A percentile compares a stretch with the other conserved stretches of the same genome.
Conservation (phyloP, 176 grass and related monocot genomes). For the Eleusine coracana region DNA sequence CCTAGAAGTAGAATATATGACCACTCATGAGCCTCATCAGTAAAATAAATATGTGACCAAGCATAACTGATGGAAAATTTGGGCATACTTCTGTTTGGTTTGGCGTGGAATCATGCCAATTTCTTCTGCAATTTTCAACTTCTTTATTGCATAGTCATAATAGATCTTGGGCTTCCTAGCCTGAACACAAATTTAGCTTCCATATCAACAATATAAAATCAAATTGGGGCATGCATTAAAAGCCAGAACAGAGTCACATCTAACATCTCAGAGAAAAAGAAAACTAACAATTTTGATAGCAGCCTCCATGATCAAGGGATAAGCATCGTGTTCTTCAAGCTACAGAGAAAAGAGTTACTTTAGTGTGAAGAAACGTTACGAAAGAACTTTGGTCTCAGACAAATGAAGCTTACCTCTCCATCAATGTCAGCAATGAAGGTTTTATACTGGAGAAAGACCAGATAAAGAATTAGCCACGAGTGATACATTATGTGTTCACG, state of each 20-base stretch:
- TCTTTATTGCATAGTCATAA: slow-evolving; percentile 30
- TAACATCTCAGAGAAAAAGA: neutral
- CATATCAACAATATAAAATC: neutral
- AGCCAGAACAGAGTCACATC: neutral
- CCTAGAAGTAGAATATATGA: too few relatives aligned
- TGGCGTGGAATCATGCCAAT: slow-evolving; percentile 3
- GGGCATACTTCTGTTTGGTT: slow-evolving; percentile 4
- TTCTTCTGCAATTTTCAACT: slow-evolving; percentile 31
- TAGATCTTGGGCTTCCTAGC: neutral
- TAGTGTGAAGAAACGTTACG: neutral
- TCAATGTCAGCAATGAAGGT: neutral
- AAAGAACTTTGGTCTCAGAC: neutral
- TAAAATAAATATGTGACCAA: neutral
- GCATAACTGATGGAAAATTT: neutral
- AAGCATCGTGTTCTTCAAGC: neutral
- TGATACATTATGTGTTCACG: neutral
- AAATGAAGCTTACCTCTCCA: slow-evolving; percentile 20
- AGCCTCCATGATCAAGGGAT: neutral
- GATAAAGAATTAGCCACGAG: neutral
- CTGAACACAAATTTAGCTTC: slow-evolving; percentile 25
- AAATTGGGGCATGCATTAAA: slow-evolving; percentile 1
- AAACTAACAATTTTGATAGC: slow-evolving; percentile 14
- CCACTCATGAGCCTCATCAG: too few relatives aligned
- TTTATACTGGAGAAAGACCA: slow-evolving; percentile 14
- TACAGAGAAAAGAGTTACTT: neutral